Conservation (phyloP, 257 asterid species). For the Asclepias syriaca region DNA sequence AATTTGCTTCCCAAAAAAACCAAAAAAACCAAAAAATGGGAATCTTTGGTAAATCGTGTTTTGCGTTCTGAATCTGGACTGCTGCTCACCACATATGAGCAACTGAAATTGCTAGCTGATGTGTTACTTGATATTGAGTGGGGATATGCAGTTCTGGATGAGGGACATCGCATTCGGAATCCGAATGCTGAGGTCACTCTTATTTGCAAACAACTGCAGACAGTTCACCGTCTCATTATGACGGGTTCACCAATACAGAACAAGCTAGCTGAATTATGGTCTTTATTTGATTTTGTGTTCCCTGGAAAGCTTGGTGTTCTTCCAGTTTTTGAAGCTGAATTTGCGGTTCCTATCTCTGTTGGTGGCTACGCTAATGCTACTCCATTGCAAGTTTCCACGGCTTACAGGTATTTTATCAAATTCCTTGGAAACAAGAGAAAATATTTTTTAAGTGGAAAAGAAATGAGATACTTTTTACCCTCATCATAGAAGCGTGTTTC, state of each 20-base stretch:
- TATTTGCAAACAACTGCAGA: constrained; percentile 95
- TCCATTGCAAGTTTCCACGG: constrained; percentile 96
- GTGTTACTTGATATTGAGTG: constrained; percentile 82
- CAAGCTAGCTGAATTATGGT: constrained; percentile 93
- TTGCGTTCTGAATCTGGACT: constrained; percentile 79
- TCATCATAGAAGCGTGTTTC: not conserved
- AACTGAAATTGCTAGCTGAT: constrained; percentile 76
- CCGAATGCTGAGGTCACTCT: constrained; percentile 96
- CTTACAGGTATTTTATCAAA: constrained; percentile 63
- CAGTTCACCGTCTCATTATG: constrained; percentile 96
- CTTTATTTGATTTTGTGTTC: constrained; percentile 95
- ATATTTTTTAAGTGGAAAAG: not conserved
- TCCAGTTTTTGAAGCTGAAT: constrained; percentile 98
- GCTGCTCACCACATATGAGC: constrained; percentile 90
- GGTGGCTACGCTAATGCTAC: constrained; percentile 98
- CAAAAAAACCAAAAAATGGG: constrained; percentile 63
- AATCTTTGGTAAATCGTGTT: constrained; percentile 66
- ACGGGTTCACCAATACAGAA: constrained; percentile 97
- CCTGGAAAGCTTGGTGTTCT: constrained; percentile 97
- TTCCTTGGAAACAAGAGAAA: too few relatives aligned
- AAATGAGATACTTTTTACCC: not conserved
- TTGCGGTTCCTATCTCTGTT: constrained; percentile 94
- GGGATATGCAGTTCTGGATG: constrained; percentile 96
- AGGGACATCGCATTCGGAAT: constrained; percentile 96
- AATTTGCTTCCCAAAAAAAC: constrained; percentile 38